Conservation (phyloP, 441 rosid genomes). For the Metrosideros polymorpha region DNA sequence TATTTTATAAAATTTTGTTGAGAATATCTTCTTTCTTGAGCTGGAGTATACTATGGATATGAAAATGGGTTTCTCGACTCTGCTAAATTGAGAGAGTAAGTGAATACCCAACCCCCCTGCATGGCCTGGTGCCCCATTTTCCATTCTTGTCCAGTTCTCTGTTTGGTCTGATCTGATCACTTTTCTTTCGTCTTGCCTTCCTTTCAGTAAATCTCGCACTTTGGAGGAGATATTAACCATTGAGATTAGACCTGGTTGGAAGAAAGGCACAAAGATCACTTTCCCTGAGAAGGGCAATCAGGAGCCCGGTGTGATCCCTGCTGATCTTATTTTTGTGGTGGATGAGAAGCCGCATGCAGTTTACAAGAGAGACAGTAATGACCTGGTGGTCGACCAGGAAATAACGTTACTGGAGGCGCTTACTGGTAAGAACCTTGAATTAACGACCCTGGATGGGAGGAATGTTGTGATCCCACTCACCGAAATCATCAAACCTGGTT, state of each 20-base stretch:
- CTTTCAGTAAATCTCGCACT: constrained; percentile 40
- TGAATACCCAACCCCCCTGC: not conserved
- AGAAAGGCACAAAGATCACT: constrained; percentile 89
- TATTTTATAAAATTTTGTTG: not conserved
- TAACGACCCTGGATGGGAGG: constrained; percentile 68
- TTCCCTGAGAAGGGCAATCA: constrained; percentile 84
- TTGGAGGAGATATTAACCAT: constrained; percentile 76
- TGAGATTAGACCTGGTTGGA: constrained; percentile 93
- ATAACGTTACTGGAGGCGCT: constrained; percentile 79
- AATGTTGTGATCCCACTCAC: constrained; percentile 53
- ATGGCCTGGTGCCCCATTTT: not conserved
- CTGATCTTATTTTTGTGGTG: constrained; percentile 67
- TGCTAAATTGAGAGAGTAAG: not conserved
- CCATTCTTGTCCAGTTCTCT: not conserved
- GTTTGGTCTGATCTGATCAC: not conserved
- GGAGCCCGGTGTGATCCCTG: constrained; percentile 66
- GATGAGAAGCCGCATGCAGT: constrained; percentile 81
- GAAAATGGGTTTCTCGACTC: not conserved
- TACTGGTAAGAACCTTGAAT: constrained; percentile 59
- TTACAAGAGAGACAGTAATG: constrained; percentile 78
- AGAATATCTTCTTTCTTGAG: not conserved
- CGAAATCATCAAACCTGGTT: constrained; percentile 63
- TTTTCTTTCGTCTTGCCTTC: not conserved
- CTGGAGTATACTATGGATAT: not conserved
- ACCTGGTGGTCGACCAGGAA: constrained; percentile 57